Evolutionary conservation across 2,329 filamentous ascomycete species (phyloP), one percentile per base, ranked within the genome.

Genomic region (Claviceps pusilla): DNA sequence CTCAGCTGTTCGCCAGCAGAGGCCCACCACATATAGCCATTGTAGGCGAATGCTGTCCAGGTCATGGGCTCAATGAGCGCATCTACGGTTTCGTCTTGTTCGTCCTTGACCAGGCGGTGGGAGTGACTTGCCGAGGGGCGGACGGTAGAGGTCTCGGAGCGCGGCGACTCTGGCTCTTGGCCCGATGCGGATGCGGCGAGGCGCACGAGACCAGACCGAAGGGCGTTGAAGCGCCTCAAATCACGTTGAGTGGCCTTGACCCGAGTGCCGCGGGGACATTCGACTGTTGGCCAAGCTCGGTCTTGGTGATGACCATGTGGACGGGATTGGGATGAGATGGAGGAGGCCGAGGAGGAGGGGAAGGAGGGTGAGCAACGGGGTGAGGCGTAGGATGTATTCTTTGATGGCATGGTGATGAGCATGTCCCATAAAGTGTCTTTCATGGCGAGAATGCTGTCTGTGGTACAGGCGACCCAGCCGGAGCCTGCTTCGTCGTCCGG

Each of bases 401-500:
- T 67, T 1, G 82, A 76, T 0, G 89, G 88, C 64, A 97, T 78
- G 53, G 87, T 88, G 57, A 97, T 84, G 43, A 96, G 78, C 61
- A 96, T 77, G 65, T 98, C 93, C 75, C 89, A 97, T 2, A 98
- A 78, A 2, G 86, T 79, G 51, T 83, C 80, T 71, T 97, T 97
- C 68, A 88, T 86, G 49, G 82, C 83, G 14, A 98, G 77, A 56
- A 98, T 93, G 64, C 87, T 91, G 70, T 98, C 93, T 1, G 91
- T 97, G 3, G 91, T 96, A 68, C 90, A 96, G 12, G 91, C 93
- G 56, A 95, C 84, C 89, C 90, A 98, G 43, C 89, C 87, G 14
- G 77, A 71, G 37, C 76, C 76, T 29, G 70, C 65, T 46, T 80
- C 75, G 29, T 74, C 76, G 41, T 70, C 68, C 16, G 68, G 63